These are phyloP conservation scores for Porogramme epimiltina DNA, from an alignment of 1,284 basidiomycete genomes.

Conservation along the genomic window DNA sequence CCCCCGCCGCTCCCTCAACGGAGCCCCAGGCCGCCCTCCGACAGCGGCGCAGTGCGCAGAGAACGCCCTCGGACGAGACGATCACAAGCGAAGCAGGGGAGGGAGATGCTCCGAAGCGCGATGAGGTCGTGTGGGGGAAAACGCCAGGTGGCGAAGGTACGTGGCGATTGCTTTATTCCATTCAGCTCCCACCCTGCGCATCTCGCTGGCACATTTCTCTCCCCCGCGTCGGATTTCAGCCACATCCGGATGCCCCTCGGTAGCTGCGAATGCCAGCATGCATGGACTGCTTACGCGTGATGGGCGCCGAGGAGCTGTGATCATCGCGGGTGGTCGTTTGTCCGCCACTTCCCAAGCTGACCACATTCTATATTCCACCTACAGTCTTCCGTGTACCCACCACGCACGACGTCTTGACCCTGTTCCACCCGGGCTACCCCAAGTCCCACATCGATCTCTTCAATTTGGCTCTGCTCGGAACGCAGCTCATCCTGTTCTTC, in stretches of 20 bases:
- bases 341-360: conserved; percentile 1
- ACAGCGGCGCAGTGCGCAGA: conserved; percentile 19
- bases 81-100: conserved; percentile 6
- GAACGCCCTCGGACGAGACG: conserved; percentile 10
- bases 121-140: conserved; percentile 85
- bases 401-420: conserved; percentile 92
- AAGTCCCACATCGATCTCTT: conserved; percentile 93
- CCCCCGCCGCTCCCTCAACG: conserved; percentile 6
- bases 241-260: neutral
- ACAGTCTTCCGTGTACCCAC: conserved; percentile 93
- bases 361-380: neutral
- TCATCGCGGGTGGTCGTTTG: neutral
- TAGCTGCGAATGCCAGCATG: no score
- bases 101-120: conserved; percentile 26
- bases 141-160: conserved; percentile 81
- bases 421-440: conserved; percentile 86
- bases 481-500: conserved; percentile 82
- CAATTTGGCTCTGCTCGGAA: conserved; percentile 77
- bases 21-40: conserved; percentile 18
- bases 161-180: conserved; percentile 23
- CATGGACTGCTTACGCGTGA: neutral
- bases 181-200: neutral
- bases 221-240: neutral
- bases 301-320: neutral
- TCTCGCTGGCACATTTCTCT: neutral